These are phyloP conservation scores for Brassica balearica DNA, from an alignment of 441 rosid species.

Conservation along the genomic window DNA sequence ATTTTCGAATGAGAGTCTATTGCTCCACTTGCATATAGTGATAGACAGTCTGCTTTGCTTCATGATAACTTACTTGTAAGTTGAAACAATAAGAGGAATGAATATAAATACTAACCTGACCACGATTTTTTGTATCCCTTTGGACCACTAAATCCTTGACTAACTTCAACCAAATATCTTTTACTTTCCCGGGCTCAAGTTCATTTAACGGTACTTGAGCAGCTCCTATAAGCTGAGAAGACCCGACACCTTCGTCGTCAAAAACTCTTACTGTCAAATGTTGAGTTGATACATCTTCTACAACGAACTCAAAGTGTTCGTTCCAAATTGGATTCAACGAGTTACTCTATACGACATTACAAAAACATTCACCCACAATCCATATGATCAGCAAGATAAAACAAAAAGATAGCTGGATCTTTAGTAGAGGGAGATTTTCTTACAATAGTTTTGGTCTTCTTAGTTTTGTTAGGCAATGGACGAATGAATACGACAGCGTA, in stretches of 20 bases:
- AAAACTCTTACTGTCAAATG: conserved; percentile 75
- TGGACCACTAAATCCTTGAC: conserved; percentile 91
- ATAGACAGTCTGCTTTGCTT: background rate
- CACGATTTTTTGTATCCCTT: conserved; percentile 89
- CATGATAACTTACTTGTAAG: background rate
- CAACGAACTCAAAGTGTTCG: conserved; percentile 84
- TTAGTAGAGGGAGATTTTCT: conserved; percentile 30
- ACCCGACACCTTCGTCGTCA: conserved; percentile 91
- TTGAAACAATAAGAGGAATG: background rate
- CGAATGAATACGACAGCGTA: conserved; percentile 77
- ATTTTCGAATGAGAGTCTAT: background rate
- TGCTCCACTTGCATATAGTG: background rate
- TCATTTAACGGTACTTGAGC: conserved; percentile 68
- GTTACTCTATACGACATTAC: conserved; percentile 58
- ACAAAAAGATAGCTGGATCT: background rate
- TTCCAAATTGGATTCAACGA: conserved; percentile 94
- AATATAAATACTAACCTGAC: conserved; percentile 53
- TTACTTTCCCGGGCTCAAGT: conserved; percentile 92
- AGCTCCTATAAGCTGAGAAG: conserved; percentile 81
- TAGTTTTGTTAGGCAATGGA: conserved; percentile 74
- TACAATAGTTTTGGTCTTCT: conserved; percentile 88
- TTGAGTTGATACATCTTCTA: conserved; percentile 88
- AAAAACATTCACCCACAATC: background rate
- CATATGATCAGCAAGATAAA: conserved; percentile 17
- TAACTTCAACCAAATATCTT: conserved; percentile 84